phyloP scores from a whole-genome alignment of 345 rosid genomes.

The Lepidium africanum region DNA sequence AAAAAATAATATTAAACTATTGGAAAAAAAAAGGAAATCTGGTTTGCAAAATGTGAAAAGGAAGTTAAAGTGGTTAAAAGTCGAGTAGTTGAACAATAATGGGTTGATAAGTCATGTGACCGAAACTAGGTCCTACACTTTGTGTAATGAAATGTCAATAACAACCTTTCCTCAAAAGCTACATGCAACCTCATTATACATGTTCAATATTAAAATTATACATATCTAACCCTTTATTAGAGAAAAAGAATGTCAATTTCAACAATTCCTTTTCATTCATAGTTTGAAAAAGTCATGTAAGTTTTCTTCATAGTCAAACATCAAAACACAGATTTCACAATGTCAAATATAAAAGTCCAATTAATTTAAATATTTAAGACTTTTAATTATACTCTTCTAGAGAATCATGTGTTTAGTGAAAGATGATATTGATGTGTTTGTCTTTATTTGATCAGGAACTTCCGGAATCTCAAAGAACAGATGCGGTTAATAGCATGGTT shows the following conservation, averaged over 20 bases:
- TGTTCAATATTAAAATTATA: background rate
- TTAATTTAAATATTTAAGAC: background rate
- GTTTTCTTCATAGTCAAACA: constrained; percentile 23
- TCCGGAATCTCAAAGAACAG: constrained; percentile 79
- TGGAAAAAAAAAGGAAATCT: background rate
- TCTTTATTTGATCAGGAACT: constrained; percentile 44
- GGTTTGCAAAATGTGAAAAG: constrained; percentile 26
- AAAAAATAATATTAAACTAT: background rate
- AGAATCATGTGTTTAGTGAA: background rate
- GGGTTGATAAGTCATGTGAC: constrained; percentile 30
- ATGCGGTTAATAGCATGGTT: constrained; percentile 95
- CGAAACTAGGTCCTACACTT: constrained; percentile 19
- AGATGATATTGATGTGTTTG: background rate
- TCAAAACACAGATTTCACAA: background rate
- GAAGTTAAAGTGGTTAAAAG: constrained; percentile 30
- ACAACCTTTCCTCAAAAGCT: constrained; percentile 21
- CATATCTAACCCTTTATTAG: constrained; percentile 11
- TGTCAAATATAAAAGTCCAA: background rate
- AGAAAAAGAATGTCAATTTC: constrained; percentile 7
- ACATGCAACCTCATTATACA: constrained; percentile 1
- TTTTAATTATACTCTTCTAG: background rate
- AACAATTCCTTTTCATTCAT: constrained; percentile 14
- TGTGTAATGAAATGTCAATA: constrained; percentile 31
- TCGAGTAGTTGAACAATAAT: constrained; percentile 32
- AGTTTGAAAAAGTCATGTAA: constrained; percentile 17